Evolutionary conservation across 495 filamentous ascomycete genomes (phyloP).

Genomic region (Achaetomiella virescens): DNA sequence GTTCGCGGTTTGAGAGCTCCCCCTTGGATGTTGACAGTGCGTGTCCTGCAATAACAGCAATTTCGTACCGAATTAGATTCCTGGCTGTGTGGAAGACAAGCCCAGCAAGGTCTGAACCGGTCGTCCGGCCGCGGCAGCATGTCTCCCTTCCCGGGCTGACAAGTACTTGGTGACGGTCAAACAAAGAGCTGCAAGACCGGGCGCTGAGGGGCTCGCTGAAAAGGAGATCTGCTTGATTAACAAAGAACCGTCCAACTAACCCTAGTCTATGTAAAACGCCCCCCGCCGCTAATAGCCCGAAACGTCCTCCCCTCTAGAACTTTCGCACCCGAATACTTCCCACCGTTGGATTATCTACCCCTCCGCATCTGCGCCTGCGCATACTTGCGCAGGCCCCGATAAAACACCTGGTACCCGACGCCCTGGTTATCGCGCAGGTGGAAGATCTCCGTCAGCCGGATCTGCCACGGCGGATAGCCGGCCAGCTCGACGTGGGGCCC

Average conservation of each 20-base stretch:
- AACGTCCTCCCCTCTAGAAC: neutral
- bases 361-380: conserved; percentile 84
- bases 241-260: neutral
- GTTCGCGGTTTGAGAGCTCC: too few species aligned
- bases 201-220: neutral
- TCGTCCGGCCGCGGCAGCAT: too few species aligned
- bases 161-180: too few species aligned
- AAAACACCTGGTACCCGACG: conserved; percentile 91
- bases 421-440: conserved; percentile 62
- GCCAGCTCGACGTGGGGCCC: conserved; percentile 71
- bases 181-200: too few species aligned
- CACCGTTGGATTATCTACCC: conserved; percentile 53
- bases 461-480: conserved; percentile 95
- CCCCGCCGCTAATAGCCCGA: neutral
- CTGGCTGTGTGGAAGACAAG: too few species aligned
- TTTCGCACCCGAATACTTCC: neutral
- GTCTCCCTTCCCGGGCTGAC: too few species aligned
- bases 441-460: conserved; percentile 91
- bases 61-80: too few species aligned
- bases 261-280: neutral
- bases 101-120: too few species aligned
- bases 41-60: too few species aligned
- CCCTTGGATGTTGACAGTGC: too few species aligned
- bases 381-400: conserved; percentile 74
- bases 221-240: neutral